These are phyloP conservation scores for Ceratonia siliqua DNA, from an alignment of 306 rosid genomes.

Conservation along the genomic window DNA sequence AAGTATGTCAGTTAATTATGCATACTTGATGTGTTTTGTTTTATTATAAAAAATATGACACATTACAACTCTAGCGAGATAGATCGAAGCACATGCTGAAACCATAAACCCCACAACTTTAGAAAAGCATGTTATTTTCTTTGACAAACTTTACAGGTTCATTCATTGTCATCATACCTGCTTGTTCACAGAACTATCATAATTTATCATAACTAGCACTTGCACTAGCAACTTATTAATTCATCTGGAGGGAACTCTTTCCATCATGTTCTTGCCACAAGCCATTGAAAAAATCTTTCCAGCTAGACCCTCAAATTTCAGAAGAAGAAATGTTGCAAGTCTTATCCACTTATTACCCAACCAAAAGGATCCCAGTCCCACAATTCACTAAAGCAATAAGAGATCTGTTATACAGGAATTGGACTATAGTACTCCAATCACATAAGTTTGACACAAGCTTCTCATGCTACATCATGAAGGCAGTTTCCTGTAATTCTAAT, in stretches of 20 bases:
- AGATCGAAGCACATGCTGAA: no score
- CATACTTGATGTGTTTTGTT: not conserved
- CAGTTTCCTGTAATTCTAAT: not conserved
- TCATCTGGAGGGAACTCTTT: constrained; percentile 16
- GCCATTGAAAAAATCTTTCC: constrained; percentile 28
- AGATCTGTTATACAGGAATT: no score
- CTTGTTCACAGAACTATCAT: not conserved
- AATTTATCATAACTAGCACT: no score
- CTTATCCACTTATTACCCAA: no score
- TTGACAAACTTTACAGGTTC: constrained; percentile 15
- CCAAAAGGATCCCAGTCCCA: no score
- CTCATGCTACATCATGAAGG: not conserved
- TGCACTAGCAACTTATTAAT: constrained; percentile 18
- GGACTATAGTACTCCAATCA: not conserved
- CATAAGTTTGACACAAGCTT: not conserved
- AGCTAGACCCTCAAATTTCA: constrained; percentile 24
- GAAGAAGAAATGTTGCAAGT: no score
- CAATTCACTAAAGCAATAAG: no score
- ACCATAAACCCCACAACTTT: constrained; percentile 21
- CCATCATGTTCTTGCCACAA: constrained; percentile 24
- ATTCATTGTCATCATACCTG: not conserved
- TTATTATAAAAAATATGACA: not conserved
- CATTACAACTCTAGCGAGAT: no score
- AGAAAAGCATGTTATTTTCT: constrained; percentile 3
- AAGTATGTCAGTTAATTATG: constrained; percentile 23